Base-by-base conservation (phyloP, 352 stramenopile species). In the Blastocystis sp. region DNA sequence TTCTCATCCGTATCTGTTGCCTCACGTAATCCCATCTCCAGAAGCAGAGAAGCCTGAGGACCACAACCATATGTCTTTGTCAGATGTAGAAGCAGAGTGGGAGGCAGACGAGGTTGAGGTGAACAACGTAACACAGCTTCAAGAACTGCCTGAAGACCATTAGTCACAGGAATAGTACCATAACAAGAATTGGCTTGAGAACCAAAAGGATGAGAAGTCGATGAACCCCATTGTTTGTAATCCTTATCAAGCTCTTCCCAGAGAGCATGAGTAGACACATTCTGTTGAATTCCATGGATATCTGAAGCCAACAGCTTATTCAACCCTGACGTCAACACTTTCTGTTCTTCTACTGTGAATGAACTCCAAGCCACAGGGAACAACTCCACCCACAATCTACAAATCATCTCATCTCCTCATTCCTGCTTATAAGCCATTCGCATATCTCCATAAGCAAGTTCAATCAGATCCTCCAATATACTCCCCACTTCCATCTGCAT, bases 241-340 rank as follows among this genome's bases (percentile, higher is more conserved):
- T 80, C 69, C 37, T 37, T 39, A 35, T 80, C 69, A 12, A 80
- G 51, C 24, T 80, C 69, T 21, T 80, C 69, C 69, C 69, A 80
- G 5, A 61, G n/a, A 6, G 37, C 37, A 35, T 63, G 16, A 14
- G 46, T 61, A 0, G 39, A 43, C 0, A 63, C 29, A 37, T 37
- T 35, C 0, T 39, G 59, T 12, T 71, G 59, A 7, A 71, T 6
- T 19, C n/a, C 32, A 0, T 29, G 51, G 27, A 19, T 80, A 52
- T 80, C 69, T 7, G 42, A 37, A 16, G 35, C 46, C 37, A 80
- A 24, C 46, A 80, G 65, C 39, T 58, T 57, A 12, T 27, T 32
- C 16, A 80, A 21, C 12, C 39, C 39, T 21, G 52, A 9, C n/a
- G 69, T 80, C 69, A 80, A 29, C 35, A 6, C 24, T 7, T 32